Conservation (phyloP, 225 moss, liverwort and hornwort genomes). For the Lunularia cruciata region DNA sequence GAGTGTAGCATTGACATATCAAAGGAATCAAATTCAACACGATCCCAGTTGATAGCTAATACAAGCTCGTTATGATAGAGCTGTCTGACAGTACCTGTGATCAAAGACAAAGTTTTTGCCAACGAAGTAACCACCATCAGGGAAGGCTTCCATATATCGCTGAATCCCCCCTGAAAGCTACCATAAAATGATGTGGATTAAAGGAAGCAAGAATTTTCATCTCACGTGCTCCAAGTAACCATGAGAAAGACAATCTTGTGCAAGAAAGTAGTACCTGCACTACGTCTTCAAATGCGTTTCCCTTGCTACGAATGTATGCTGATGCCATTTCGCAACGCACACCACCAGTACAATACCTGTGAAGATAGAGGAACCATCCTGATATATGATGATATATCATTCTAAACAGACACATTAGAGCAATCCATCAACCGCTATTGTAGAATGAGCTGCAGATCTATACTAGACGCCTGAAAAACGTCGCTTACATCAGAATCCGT, state of each 20-base stretch:
- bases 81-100: constrained; percentile 65
- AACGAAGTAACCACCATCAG: constrained; percentile 84
- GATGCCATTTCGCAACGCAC: constrained; percentile 97
- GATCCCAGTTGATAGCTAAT: too few species aligned
- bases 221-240: not conserved
- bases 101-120: constrained; percentile 99
- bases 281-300: constrained; percentile 77
- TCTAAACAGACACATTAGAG: too few species aligned
- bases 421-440: too few species aligned
- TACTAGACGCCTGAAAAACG: not conserved
- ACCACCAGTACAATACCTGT: constrained; percentile 98
- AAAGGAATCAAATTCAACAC: too few species aligned
- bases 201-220: not conserved
- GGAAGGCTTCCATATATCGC: constrained; percentile 87
- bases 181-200: not conserved
- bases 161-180: constrained; percentile 94
- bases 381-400: too few species aligned
- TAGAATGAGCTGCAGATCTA: not conserved
- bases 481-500: constrained; percentile 76
- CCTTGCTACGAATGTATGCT: constrained; percentile 92
- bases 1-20: not conserved
- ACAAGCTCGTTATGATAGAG: too few species aligned
- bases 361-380: too few species aligned
- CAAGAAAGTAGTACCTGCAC: constrained; percentile 52
- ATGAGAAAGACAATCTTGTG: not conserved